Percentiles rank a stretch among this genome's conserved stretches.
phyloP scores from a whole-genome alignment of 495 filamentous ascomycete genomes.

The Penicillium bovifimosum region DNA sequence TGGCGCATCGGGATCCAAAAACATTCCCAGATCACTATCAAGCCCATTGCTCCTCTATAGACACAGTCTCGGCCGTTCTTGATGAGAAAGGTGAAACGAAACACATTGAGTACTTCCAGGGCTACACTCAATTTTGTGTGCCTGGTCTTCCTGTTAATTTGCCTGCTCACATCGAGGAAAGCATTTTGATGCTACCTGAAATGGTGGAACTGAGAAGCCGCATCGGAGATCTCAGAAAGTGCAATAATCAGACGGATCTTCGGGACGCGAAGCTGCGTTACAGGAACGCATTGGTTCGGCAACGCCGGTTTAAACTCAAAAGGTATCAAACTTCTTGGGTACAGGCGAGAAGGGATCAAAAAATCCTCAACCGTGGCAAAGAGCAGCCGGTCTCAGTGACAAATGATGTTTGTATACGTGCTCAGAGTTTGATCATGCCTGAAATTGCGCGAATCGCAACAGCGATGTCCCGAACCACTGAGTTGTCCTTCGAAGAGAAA shows the following conservation, averaged over 20 bases:
- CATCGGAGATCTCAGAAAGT: too few species aligned
- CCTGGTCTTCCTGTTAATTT: constrained; percentile 12
- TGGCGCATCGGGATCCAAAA: constrained; percentile 8
- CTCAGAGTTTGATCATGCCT: constrained; percentile 13
- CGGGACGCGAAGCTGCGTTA: too few species aligned
- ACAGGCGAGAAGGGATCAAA: too few species aligned
- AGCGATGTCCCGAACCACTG: constrained; percentile 6
- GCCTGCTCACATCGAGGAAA: constrained; percentile 7
- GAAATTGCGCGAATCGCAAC: constrained; percentile 13
- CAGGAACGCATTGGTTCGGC: too few species aligned
- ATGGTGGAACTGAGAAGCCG: not conserved
- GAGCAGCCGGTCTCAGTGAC: not conserved
- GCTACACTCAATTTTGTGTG: constrained; percentile 15
- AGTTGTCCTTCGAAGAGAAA: constrained; percentile 11
- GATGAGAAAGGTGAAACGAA: constrained; percentile 12
- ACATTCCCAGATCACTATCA: constrained; percentile 19
- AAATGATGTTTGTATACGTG: constrained; percentile 10
- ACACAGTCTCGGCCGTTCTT: constrained; percentile 17
- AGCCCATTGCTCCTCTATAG: constrained; percentile 18
- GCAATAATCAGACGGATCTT: too few species aligned
- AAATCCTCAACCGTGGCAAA: too few species aligned
- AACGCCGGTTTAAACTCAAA: too few species aligned
- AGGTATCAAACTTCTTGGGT: too few species aligned
- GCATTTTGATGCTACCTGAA: not conserved
- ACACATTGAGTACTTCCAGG: constrained; percentile 21